These are phyloP conservation scores for Dissophora ornata DNA, from an alignment of 192 early-diverging fungal species.

Conservation along the genomic window DNA sequence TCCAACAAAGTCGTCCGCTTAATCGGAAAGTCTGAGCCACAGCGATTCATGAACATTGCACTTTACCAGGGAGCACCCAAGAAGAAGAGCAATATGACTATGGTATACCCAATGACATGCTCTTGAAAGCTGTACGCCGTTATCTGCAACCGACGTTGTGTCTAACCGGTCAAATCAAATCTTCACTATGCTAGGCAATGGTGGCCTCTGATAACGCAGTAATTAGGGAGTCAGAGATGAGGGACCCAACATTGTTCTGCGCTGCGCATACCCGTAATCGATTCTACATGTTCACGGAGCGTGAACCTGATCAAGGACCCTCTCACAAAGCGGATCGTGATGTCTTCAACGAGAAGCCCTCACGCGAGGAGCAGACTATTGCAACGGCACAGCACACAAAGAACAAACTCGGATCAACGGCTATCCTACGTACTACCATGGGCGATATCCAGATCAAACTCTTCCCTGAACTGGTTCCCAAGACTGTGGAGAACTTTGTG, in stretches of 20 bases:
- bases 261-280: slow-evolving; percentile 92
- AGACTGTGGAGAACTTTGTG: slow-evolving; percentile 95
- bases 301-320: slow-evolving; percentile 83
- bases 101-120: slow-evolving; percentile 56
- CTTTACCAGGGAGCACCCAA: slow-evolving; percentile 92
- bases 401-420: slow-evolving; percentile 72
- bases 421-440: slow-evolving; percentile 87
- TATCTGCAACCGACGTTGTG: neutral
- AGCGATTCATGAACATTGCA: slow-evolving; percentile 89
- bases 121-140: neutral
- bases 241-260: slow-evolving; percentile 90
- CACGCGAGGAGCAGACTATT: slow-evolving; percentile 94
- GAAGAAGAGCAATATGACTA: slow-evolving; percentile 78
- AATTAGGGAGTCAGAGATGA: slow-evolving; percentile 68
- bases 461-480: slow-evolving; percentile 91
- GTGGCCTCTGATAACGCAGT: slow-evolving; percentile 89
- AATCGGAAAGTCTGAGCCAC: slow-evolving; percentile 92
- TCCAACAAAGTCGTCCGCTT: slow-evolving; percentile 87
- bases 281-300: slow-evolving; percentile 92
- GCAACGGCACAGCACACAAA: slow-evolving; percentile 74
- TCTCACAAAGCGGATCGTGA: slow-evolving; percentile 80
- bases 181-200: slow-evolving; percentile 67
- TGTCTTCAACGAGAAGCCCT: slow-evolving; percentile 98
- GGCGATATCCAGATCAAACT: slow-evolving; percentile 93
- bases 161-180: too few relatives aligned